phyloP scores from a whole-genome alignment of 352 stramenopile genomes.

The Phytophthora parvispora region DNA sequence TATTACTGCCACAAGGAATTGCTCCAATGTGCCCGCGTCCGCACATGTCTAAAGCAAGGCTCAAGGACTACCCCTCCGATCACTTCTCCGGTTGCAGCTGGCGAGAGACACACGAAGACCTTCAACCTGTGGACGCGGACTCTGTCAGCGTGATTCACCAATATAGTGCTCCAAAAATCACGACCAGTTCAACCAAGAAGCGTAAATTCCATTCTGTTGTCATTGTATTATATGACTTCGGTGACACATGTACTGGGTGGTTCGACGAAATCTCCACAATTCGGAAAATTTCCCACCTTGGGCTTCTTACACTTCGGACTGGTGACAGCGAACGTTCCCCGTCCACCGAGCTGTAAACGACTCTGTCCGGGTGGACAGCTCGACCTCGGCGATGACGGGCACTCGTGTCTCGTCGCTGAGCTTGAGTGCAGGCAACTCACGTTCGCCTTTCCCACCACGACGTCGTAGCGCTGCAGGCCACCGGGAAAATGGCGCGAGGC shows the following conservation, averaged over 20 bases:
- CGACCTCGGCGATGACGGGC: too few relatives aligned
- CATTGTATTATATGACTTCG: too few relatives aligned
- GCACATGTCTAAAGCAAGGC: too few relatives aligned
- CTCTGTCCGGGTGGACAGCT: neutral
- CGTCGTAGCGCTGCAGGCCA: neutral
- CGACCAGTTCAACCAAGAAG: too few relatives aligned
- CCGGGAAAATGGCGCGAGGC: neutral
- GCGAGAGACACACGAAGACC: neutral
- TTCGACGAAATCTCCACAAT: too few relatives aligned
- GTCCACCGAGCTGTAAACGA: neutral
- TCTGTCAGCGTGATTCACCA: neutral
- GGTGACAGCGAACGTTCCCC: neutral
- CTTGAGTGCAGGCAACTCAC: too few relatives aligned
- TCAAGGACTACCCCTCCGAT: too few relatives aligned
- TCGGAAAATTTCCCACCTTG: too few relatives aligned
- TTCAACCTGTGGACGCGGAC: neutral
- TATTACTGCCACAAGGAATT: neutral
- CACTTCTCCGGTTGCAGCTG: neutral
- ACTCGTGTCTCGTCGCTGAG: too few relatives aligned
- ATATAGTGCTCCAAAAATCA: too few relatives aligned
- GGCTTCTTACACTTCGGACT: neutral
- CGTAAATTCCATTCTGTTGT: too few relatives aligned
- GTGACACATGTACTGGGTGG: too few relatives aligned
- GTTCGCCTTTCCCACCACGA: neutral
- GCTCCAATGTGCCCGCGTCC: neutral